Base-by-base conservation (phyloP, 1,284 basidiomycete species). In the Rhizoctonia solani region DNA sequence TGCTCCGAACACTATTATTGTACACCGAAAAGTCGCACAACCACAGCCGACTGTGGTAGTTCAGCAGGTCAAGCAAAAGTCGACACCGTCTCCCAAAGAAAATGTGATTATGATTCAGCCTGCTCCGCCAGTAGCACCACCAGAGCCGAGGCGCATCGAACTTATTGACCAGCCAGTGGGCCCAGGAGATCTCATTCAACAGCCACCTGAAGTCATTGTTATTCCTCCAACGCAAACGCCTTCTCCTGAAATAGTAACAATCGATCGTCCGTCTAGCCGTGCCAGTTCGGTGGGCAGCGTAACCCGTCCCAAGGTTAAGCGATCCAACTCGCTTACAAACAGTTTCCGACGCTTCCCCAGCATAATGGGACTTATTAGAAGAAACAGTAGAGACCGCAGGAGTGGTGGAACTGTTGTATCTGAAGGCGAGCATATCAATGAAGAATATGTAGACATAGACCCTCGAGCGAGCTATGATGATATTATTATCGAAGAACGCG, bases 111-210 rank as follows among this genome's bases (percentile, higher is more conserved):
- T 54, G 2, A 21, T n/a, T 4, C 32, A 4, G 16, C 19, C 29
- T 27, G 29, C 13, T 4, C 13, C 39, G 14, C 19, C 19, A 5
- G 13, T 49, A 8, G 32, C 59, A 27, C 34, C 59, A 4, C 49
- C 59, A 23, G 47, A 52, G 30, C 59, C 59, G 23, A 34, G 32
- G 4, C 59, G 59, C 14, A 52, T 63, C 27, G 59, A 63, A 42
- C 59, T 63, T 23, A 49, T 63, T 23, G 59, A 63, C 19, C n/a
- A 25, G 8, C 59, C 59, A 11, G 59, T 63, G n/a, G n/a, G n/a
- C n/a, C n/a, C n/a, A n/a, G 25, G 44, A 5, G 39, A 19, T 8
- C 46, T 27, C 11, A 9, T 52, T 32, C 59, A 34, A 16, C 8
- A 16, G 4, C 59, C 59, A 29, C 59, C 59, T n/a, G 27, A 52